Evolutionary conservation across 148 eudicot species (phyloP).

Genomic region (Polygonum aviculare): DNA sequence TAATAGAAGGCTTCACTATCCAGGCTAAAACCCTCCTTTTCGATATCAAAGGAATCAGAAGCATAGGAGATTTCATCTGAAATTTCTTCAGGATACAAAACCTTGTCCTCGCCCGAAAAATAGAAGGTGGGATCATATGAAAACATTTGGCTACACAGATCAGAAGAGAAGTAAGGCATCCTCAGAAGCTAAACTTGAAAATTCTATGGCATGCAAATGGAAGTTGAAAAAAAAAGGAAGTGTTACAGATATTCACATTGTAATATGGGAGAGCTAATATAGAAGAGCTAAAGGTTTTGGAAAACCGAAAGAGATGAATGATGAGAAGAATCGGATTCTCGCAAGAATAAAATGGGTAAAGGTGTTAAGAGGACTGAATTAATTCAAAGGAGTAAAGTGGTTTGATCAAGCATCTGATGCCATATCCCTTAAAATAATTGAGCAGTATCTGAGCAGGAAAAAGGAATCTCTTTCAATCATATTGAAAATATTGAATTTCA

Average conservation of each 20-base stretch:
- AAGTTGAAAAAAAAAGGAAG: neutral
- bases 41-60: neutral
- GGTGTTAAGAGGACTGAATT: neutral
- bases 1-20: neutral
- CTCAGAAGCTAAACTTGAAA: neutral
- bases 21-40: neutral
- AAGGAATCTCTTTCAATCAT: neutral
- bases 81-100: neutral
- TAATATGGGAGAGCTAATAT: neutral
- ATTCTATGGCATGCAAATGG: neutral
- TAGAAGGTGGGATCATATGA: neutral
- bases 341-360: neutral
- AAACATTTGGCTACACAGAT: neutral
- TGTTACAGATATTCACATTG: neutral
- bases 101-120: neutral
- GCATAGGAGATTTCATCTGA: neutral
- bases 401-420: conserved; percentile 1
- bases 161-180: conserved; percentile 5
- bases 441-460: neutral
- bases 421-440: neutral
- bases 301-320: neutral
- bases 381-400: conserved; percentile 1
- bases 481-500: neutral
- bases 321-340: neutral
- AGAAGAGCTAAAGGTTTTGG: neutral